Conservation (phyloP, 495 filamentous ascomycete genomes). For the Rostrohypoxylon terebratum region DNA sequence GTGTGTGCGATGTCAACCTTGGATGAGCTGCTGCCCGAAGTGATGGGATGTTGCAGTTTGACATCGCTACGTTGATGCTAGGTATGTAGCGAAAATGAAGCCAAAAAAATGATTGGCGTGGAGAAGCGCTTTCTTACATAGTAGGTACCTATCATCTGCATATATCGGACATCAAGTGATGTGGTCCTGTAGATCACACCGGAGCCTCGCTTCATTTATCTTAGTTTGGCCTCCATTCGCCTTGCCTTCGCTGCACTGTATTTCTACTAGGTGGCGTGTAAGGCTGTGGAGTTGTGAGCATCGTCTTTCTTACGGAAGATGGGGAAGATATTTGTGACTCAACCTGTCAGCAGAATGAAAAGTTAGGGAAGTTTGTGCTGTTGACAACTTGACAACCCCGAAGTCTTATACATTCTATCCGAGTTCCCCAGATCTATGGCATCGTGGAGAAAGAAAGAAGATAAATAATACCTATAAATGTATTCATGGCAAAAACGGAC, state of each 20-base stretch:
- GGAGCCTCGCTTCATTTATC: constrained; percentile 21
- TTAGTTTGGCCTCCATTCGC: background rate
- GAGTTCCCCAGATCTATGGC: background rate
- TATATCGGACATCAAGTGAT: constrained; percentile 26
- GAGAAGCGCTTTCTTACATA: constrained; percentile 10
- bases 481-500: background rate
- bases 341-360: background rate
- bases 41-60: background rate
- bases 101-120: constrained; percentile 20
- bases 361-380: background rate
- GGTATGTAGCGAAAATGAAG: background rate
- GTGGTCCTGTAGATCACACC: constrained; percentile 26
- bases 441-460: background rate
- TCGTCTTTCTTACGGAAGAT: constrained; percentile 6
- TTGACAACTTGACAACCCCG: background rate
- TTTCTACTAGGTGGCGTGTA: background rate
- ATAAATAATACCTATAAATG: background rate
- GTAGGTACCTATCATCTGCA: constrained; percentile 1
- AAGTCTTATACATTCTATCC: constrained; percentile 7
- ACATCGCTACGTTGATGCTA: background rate
- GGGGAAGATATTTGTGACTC: background rate
- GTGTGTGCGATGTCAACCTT: background rate
- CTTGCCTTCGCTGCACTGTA: constrained; percentile 5
- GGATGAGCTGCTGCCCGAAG: background rate
- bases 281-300: constrained; percentile 7